Percentiles rank a stretch among this genome's conserved stretches.
Conservation (phyloP, 306 rosid genomes). For the Purshia tridentata region DNA sequence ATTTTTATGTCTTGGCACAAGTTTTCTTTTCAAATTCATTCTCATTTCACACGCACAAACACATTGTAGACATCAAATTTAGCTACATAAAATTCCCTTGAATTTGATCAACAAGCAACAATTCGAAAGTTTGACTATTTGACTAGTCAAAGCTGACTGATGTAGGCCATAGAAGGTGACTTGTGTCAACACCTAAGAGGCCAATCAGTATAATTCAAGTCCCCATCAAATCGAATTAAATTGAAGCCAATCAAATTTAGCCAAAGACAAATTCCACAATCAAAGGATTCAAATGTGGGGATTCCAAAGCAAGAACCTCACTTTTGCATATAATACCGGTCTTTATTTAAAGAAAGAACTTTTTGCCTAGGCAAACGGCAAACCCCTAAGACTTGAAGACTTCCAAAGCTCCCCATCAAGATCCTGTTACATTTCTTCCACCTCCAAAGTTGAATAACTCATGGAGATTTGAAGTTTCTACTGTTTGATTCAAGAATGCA, state of each 20-base stretch:
- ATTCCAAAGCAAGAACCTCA: neutral
- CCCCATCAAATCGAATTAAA: neutral
- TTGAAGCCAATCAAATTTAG: neutral
- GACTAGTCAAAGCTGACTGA: neutral
- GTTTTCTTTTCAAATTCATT: neutral
- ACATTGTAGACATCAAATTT: neutral
- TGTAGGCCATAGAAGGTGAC: neutral
- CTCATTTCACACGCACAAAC: neutral
- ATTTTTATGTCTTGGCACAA: neutral
- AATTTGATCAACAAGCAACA: neutral
- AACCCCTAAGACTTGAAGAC: too few species aligned
- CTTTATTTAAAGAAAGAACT: too few species aligned
- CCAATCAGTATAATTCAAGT: neutral
- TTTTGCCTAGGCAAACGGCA: too few species aligned
- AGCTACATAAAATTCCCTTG: neutral
- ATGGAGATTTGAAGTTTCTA: too few species aligned
- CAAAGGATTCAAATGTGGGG: neutral
- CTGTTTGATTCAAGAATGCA: too few species aligned
- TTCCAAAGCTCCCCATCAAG: too few species aligned
- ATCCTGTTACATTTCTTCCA: too few species aligned
- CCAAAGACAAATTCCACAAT: neutral
- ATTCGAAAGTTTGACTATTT: neutral
- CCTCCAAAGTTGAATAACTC: too few species aligned
- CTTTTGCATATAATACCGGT: neutral
- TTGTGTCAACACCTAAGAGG: neutral